Base-by-base conservation (phyloP, 805 yeast species). In the Debaryomyces hansenii region DNA sequence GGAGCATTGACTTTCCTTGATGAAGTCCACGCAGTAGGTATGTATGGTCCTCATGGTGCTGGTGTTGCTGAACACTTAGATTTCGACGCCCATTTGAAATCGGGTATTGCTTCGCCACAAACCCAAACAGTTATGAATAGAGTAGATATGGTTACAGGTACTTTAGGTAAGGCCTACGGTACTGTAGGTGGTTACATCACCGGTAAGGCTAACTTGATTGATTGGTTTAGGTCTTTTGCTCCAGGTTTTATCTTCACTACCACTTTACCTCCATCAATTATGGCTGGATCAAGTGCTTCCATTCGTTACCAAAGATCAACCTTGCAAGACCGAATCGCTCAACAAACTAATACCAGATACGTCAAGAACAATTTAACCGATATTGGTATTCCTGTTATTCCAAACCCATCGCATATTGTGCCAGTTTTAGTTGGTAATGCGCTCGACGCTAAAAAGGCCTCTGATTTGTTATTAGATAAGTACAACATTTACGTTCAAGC, bases 1-100 rank as follows among this genome's bases (percentile, higher is more conserved):
- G 98, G 98, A 51, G 98, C 98, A 40, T 70, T 94, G 58, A 94
- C 99, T 27, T 94, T 94, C 69, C 76, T 94, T 66, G 99, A 94
- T 67, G 99, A 94, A 70, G 99, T 94, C 33, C 99, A 94, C 63
- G 98, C 99, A 31, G 98, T 94, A 40, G 99, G 99, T 46, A 80
- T 94, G 85, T 94, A 94, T 64, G 99, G 99, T 59, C 98, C 99
- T 49, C 96, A 88, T 60, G 99, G 99, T 63, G 99, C 97, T 29
- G 99, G 99, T 72, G 98, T 94, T 45, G 97, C 98, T 40, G 99
- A 94, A 70, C 99, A 94, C 66, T 76, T 87, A 59, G 89, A 94
- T 70, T 94, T 90, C 58, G 88, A 88, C 40, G 83, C 84, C 45
- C 96, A 92, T 64, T 80, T 88, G 61, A 64, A 73, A 48, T 67